A percentile compares a stretch with the other conserved stretches of the same genome.
Conservation (phyloP, 805 yeast genomes). For the Myxozyma melibiosi region DNA sequence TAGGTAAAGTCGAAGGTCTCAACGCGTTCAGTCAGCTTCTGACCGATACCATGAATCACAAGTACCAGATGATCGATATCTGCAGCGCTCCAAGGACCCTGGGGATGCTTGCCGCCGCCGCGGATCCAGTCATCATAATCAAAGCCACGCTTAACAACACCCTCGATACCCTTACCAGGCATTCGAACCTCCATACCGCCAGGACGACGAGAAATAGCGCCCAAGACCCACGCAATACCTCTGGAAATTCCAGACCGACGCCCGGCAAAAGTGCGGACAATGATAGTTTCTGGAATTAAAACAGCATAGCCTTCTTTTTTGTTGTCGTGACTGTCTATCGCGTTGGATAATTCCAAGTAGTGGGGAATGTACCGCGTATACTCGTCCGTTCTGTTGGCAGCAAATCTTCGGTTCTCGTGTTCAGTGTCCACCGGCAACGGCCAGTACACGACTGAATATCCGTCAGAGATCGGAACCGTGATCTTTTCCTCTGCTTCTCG, state of each 20-base stretch:
- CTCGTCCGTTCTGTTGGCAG: conserved; percentile 7
- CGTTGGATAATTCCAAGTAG: conserved; percentile 3
- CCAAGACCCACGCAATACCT: conserved; percentile 27
- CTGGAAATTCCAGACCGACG: conserved; percentile 20
- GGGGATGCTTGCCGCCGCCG: conserved; percentile 15
- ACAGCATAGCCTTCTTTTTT: conserved; percentile 19
- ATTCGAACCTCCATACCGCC: conserved; percentile 17
- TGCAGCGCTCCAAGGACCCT: conserved; percentile 17
- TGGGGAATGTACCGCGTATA: conserved; percentile 17
- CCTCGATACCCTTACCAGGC: conserved; percentile 24
- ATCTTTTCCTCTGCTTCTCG: conserved; percentile 33
- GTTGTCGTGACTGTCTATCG: conserved; percentile 21
- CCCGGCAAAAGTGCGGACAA: conserved; percentile 25
- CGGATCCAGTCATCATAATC: conserved; percentile 39
- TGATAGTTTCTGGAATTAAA: conserved; percentile 24
- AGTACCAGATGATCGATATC: conserved; percentile 62
- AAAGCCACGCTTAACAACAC: conserved; percentile 39
- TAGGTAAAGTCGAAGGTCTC: conserved; percentile 86
- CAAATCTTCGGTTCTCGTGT: neutral
- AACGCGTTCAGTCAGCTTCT: conserved; percentile 74
- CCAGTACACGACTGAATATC: conserved; percentile 30
- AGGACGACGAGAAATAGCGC: conserved; percentile 21
- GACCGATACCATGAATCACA: conserved; percentile 95
- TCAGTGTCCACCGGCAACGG: conserved; percentile 22
- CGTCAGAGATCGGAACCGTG: conserved; percentile 22